phyloP scores from a whole-genome alignment of 2,329 filamentous ascomycete species.

The Exophiala xenobiotica region DNA sequence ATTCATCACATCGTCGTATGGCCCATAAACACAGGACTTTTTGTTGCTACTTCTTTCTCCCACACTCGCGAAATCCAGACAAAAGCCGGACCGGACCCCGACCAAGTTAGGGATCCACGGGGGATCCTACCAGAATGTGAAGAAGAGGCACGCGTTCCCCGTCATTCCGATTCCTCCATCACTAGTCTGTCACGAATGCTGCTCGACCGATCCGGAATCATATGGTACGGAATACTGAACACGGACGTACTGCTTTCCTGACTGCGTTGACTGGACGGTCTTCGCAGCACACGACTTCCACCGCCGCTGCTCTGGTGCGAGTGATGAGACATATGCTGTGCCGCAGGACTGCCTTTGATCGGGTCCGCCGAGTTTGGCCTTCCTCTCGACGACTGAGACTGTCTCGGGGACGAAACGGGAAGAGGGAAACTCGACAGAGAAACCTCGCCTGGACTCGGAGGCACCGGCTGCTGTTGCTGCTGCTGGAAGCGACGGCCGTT shows the following conservation, averaged over 20 bases:
- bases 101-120: no score
- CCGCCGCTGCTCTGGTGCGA: slow-evolving; percentile 9
- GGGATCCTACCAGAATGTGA: no score
- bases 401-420: slow-evolving; percentile 19
- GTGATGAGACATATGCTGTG: slow-evolving; percentile 4
- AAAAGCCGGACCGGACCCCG: no score
- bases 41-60: no score
- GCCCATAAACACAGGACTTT: no score
- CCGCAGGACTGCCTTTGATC: neutral
- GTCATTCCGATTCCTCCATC: slow-evolving; percentile 20
- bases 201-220: slow-evolving; percentile 29
- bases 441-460: slow-evolving; percentile 25
- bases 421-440: slow-evolving; percentile 25
- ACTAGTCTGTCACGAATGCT: slow-evolving; percentile 24
- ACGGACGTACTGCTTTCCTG: slow-evolving; percentile 21
- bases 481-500: slow-evolving; percentile 9
- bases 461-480: slow-evolving; percentile 8
- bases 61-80: no score
- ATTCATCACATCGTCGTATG: no score
- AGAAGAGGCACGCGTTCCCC: no score
- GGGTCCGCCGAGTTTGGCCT: neutral
- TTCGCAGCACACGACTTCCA: slow-evolving; percentile 13
- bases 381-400: slow-evolving; percentile 5
- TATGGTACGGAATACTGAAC: slow-evolving; percentile 28
- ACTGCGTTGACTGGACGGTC: slow-evolving; percentile 17